Base-by-base conservation (phyloP, 169 alveolate genomes). In the Plasmodium gaboni region DNA sequence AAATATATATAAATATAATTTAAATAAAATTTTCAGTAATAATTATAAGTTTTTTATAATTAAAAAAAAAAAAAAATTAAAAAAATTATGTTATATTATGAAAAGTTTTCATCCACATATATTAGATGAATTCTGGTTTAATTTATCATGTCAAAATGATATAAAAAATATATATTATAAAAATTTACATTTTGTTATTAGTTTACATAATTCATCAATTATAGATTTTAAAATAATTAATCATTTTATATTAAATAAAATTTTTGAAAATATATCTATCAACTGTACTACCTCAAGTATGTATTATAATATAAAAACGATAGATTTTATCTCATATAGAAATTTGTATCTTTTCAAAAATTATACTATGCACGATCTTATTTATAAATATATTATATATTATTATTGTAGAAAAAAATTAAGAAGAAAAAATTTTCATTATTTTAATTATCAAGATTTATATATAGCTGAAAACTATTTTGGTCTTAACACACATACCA, bases 401-500 rank as follows among this genome's bases (percentile, higher is more conserved):
- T 60, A 74, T 48, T 38, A 74, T 67, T 74, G 73, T 38, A 61
- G 65, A 61, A 74, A 74, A 44, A 74, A 74, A 53, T 42, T 74
- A 67, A 61, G 51, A 51, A 74, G 61, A 74, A 74, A 74, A 74
- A 74, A 61, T 10, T 61, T 74, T 74, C 61, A 61, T 67, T 74
- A 74, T 64, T 74, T 61, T 26, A 74, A 74, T 61, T 74, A 74
- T 19, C 88, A 74, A 67, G 88, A 74, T 53, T 48, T 74, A 67
- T 74, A 60, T 53, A 61, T 74, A 15, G 87, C 70, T 19, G 74
- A 74, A 38, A 63, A 60, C 26, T 74, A 61, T 19, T 74, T 74
- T 67, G 88, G 74, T 19, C 88, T 61, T 6, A 74, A 74, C 26
- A 74, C 88, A 5, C 88, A 74, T 69, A 74, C 88, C 12, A 74